Conservation (phyloP, 2,329 filamentous ascomycete genomes). For the Fusarium goolgardi region DNA sequence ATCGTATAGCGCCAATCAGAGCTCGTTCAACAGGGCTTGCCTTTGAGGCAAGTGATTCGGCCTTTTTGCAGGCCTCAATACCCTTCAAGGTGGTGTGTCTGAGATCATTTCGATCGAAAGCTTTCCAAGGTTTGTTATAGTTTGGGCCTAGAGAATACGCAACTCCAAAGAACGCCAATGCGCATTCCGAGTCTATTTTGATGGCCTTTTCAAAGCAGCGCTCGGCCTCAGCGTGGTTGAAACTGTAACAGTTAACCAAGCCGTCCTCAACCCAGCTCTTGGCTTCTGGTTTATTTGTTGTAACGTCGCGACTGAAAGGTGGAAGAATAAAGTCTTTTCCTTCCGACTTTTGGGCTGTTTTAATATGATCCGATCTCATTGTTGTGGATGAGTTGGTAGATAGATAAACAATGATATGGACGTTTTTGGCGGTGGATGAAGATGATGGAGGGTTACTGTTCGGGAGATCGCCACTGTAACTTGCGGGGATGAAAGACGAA, state of each 20-base stretch:
- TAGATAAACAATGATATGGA: neutral
- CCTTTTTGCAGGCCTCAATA: conserved; percentile 29
- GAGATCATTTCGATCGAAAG: conserved; percentile 43
- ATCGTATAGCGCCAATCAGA: conserved; percentile 70
- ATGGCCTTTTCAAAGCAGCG: conserved; percentile 70
- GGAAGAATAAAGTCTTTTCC: conserved; percentile 41
- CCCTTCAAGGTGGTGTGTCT: conserved; percentile 35
- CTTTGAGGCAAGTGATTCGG: conserved; percentile 20
- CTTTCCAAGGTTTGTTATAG: conserved; percentile 76
- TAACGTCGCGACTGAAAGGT: conserved; percentile 59
- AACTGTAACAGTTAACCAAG: conserved; percentile 74
- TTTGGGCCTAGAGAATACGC: conserved; percentile 78
- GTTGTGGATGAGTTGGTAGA: neutral
- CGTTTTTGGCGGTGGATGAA: neutral
- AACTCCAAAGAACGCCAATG: conserved; percentile 74
- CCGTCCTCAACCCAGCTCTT: conserved; percentile 75
- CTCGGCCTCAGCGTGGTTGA: conserved; percentile 76
- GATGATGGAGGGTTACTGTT: conserved; percentile 11
- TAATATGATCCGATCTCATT: conserved; percentile 4
- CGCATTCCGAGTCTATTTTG: conserved; percentile 62
- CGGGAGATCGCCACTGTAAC: conserved; percentile 30
- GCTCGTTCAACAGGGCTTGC: conserved; percentile 63
- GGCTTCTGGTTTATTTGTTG: conserved; percentile 61
- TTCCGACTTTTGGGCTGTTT: conserved; percentile 11
- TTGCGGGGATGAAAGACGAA: conserved; percentile 33